Conservation (phyloP, 2,329 filamentous ascomycete species). For the Fusarium oxysporum region DNA sequence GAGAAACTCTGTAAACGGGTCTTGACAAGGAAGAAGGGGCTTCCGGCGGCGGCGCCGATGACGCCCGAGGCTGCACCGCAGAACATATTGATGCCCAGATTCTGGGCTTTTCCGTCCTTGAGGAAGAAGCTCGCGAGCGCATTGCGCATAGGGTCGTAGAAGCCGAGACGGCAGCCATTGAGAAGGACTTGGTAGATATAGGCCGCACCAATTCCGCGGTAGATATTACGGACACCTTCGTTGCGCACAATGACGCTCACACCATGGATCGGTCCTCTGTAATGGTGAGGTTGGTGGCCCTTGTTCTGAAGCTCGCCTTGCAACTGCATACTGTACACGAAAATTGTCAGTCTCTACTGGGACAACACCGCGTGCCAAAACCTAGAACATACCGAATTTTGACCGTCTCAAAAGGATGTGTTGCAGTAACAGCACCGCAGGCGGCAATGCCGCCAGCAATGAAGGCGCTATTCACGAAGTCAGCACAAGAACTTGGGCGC, state of each 20-base stretch:
- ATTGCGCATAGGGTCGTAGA: constrained; percentile 94
- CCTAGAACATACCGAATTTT: constrained; percentile 83
- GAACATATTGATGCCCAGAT: constrained; percentile 91
- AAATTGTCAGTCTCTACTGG: constrained; percentile 5
- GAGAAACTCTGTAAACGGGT: constrained; percentile 95
- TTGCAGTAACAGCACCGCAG: constrained; percentile 96
- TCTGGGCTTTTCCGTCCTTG: constrained; percentile 80
- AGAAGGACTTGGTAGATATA: constrained; percentile 97
- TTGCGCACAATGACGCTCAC: constrained; percentile 90
- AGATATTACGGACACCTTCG: constrained; percentile 86
- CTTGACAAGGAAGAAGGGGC: constrained; percentile 98
- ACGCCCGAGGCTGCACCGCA: constrained; percentile 90
- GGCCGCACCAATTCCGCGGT: constrained; percentile 89
- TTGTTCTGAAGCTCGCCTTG: constrained; percentile 95
- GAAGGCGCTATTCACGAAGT: constrained; percentile 73
- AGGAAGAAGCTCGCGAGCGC: constrained; percentile 76
- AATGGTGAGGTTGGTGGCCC: constrained; percentile 85
- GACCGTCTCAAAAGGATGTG: constrained; percentile 97
- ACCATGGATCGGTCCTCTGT: constrained; percentile 91
- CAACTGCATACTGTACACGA: constrained; percentile 78
- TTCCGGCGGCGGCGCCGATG: constrained; percentile 90
- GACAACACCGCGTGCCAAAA: neutral
- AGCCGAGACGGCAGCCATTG: constrained; percentile 95
- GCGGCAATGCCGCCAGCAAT: constrained; percentile 96
- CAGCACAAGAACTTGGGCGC: neutral